These are phyloP conservation scores for Stipa capillata DNA, from an alignment of 176 grass and related monocot species.

Conservation along the genomic window DNA sequence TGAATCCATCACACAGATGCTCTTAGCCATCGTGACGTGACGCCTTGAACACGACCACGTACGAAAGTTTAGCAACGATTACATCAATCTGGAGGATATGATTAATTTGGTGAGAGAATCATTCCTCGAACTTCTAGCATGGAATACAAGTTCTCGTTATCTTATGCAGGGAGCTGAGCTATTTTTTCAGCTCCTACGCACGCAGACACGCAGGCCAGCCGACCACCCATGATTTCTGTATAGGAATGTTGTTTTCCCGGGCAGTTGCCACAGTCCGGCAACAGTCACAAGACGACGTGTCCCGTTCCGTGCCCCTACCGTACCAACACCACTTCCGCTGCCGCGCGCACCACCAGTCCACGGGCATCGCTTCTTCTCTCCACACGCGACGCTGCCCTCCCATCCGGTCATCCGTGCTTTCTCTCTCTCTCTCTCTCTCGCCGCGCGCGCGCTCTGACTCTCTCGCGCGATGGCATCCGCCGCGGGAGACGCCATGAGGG, in stretches of 20 bases:
- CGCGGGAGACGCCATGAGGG: no score
- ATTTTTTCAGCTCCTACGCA: no score
- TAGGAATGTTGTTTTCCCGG: neutral
- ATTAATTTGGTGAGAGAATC: no score
- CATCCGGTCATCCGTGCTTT: no score
- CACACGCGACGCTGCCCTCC: neutral
- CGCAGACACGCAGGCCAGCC: no score
- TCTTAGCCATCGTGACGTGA: neutral
- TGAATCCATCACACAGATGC: neutral
- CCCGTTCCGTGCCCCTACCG: neutral
- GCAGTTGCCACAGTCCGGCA: slow-evolving; percentile 2
- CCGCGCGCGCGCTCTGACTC: no score
- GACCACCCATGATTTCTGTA: neutral
- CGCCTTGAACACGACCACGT: neutral
- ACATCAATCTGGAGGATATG: no score
- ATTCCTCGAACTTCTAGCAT: no score
- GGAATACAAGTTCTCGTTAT: no score
- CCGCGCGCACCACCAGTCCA: neutral
- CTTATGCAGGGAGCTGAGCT: no score
- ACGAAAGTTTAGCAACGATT: neutral
- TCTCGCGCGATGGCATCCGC: no score
- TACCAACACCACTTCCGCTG: slow-evolving; percentile 8
- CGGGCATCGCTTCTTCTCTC: neutral
- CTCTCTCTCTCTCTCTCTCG: no score
- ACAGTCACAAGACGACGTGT: slow-evolving; percentile 28